Percentiles rank a stretch among this genome's conserved stretches.
Evolutionary conservation across 345 rosid species (phyloP).

Genomic region (Ceriops tagal): DNA sequence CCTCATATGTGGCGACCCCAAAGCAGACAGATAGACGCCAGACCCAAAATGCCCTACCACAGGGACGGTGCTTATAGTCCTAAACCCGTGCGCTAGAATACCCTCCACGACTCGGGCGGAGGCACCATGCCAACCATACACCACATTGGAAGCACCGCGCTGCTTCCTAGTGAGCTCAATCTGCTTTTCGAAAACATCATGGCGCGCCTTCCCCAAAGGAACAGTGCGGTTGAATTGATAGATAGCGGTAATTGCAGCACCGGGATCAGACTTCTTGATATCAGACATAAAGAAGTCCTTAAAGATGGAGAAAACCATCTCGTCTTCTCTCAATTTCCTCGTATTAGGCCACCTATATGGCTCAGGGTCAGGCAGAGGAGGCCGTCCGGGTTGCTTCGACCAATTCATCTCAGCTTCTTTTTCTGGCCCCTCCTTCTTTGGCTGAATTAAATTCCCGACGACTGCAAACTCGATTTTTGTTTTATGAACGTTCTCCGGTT

Average conservation of each 20-base stretch:
- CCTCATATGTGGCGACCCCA: conserved; percentile 37
- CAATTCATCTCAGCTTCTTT: conserved; percentile 31
- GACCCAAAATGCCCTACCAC: conserved; percentile 27
- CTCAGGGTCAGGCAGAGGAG: neutral
- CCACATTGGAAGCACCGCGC: conserved; percentile 30
- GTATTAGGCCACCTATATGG: conserved; percentile 28
- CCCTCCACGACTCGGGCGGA: conserved; percentile 26
- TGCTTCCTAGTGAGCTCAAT: conserved; percentile 24
- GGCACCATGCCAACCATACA: conserved; percentile 46
- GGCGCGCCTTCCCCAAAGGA: conserved; percentile 31
- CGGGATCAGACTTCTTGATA: conserved; percentile 22
- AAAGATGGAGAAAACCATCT: conserved; percentile 15
- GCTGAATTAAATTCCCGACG: conserved; percentile 18
- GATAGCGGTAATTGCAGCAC: conserved; percentile 32
- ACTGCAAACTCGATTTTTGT: conserved; percentile 22
- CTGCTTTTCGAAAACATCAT: conserved; percentile 34
- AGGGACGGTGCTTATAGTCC: conserved; percentile 19
- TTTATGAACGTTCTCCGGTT: neutral
- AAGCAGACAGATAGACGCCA: conserved; percentile 45
- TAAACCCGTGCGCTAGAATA: conserved; percentile 44
- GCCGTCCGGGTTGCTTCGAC: conserved; percentile 25
- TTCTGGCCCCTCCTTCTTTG: conserved; percentile 17
- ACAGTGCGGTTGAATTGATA: conserved; percentile 27
- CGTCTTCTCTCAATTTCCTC: conserved; percentile 27
- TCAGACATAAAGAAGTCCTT: conserved; percentile 31